Conservation (phyloP, 2,329 filamentous ascomycete genomes). For the Fusarium stilboides region DNA sequence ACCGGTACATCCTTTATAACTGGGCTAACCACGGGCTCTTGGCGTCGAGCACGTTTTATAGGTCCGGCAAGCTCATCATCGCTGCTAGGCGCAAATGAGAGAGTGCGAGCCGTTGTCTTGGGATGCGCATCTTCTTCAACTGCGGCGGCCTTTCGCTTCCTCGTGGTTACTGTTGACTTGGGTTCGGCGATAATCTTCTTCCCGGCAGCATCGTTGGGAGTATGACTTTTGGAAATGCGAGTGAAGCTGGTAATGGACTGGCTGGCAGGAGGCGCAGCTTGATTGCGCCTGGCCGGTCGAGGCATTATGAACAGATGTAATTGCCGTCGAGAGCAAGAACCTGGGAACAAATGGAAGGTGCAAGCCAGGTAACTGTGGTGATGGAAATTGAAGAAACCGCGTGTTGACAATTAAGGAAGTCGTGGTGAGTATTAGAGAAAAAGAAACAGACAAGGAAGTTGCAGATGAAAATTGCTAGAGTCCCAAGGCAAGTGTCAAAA, state of each 20-base stretch:
- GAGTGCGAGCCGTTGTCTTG: constrained; percentile 47
- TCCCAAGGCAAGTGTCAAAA: constrained; percentile 20
- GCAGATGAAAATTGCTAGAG: constrained; percentile 8
- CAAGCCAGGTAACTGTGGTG: constrained; percentile 7
- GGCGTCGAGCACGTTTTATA: constrained; percentile 50
- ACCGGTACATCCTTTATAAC: constrained; percentile 17
- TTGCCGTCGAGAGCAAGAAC: constrained; percentile 11
- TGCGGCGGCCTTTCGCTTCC: constrained; percentile 58
- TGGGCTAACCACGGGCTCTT: constrained; percentile 39
- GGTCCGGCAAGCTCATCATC: constrained; percentile 48
- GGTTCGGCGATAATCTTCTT: constrained; percentile 56
- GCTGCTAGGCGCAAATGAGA: constrained; percentile 55
- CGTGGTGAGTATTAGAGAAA: neutral
- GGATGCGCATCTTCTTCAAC: constrained; percentile 48
- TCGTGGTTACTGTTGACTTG: constrained; percentile 41
- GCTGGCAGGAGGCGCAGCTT: constrained; percentile 36
- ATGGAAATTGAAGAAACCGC: neutral
- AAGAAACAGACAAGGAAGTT: constrained; percentile 18
- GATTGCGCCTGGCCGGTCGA: constrained; percentile 49
- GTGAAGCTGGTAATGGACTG: constrained; percentile 62
- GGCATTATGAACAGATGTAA: constrained; percentile 33
- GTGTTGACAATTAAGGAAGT: constrained; percentile 19
- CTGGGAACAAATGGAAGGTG: constrained; percentile 8
- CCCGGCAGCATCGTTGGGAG: constrained; percentile 45
- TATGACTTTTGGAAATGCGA: constrained; percentile 63